Evolutionary conservation across 2,329 filamentous ascomycete genomes (phyloP).

Genomic region (Calonectria honghensis): DNA sequence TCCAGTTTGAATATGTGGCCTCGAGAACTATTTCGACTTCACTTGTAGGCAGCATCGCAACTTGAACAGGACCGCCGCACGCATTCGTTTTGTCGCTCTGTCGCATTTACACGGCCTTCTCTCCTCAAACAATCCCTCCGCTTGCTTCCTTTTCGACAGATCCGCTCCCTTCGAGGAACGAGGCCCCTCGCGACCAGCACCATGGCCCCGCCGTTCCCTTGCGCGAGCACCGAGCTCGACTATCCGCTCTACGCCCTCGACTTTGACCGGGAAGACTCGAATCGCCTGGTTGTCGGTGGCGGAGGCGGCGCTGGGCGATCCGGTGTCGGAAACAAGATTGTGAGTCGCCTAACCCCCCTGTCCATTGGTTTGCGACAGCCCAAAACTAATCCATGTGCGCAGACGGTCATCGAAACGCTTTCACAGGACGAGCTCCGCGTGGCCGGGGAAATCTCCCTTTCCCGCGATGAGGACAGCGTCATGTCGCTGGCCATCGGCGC

Average conservation of each 20-base stretch:
- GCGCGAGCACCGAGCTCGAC: constrained; percentile 80
- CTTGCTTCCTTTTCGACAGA: neutral
- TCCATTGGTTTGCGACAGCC: constrained; percentile 7
- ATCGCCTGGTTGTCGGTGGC: constrained; percentile 86
- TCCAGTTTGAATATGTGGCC: constrained; percentile 53
- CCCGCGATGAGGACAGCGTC: constrained; percentile 90
- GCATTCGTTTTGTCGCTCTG: neutral
- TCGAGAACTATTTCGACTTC: constrained; percentile 37
- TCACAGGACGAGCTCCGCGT: constrained; percentile 78
- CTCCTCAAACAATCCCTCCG: neutral
- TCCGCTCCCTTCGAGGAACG: constrained; percentile 19
- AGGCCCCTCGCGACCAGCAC: constrained; percentile 45
- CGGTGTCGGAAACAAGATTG: constrained; percentile 91
- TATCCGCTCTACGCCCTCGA: constrained; percentile 93
- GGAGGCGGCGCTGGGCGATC: constrained; percentile 89
- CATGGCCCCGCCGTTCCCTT: constrained; percentile 65
- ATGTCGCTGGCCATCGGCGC: constrained; percentile 85
- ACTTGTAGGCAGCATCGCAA: constrained; percentile 2
- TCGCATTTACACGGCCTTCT: neutral
- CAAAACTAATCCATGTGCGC: constrained; percentile 41
- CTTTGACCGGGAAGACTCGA: constrained; percentile 88
- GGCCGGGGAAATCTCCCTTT: constrained; percentile 84
- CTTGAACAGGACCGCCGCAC: neutral
- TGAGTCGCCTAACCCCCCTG: constrained; percentile 63
- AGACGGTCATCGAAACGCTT: constrained; percentile 84